These are phyloP conservation scores for Hygrophorus pudorinus DNA, from an alignment of 768 basidiomycete species.

Conservation along the genomic window DNA sequence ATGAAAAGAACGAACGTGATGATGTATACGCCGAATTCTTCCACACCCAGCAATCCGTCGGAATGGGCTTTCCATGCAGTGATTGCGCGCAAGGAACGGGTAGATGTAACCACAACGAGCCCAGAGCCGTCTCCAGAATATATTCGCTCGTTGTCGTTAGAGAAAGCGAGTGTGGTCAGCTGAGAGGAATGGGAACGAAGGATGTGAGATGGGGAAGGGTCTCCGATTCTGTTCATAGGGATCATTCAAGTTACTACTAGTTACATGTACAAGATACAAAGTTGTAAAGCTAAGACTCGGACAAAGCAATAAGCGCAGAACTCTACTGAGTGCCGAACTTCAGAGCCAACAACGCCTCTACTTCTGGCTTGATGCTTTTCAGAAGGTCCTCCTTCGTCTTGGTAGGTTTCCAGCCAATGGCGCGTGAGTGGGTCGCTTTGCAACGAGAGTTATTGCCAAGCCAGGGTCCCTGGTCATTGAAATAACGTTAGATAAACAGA, in stretches of 20 bases:
- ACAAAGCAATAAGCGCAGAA: too few species aligned
- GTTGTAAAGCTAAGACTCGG: too few species aligned
- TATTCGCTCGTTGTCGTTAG: slow-evolving; percentile 64
- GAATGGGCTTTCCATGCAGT: slow-evolving; percentile 72
- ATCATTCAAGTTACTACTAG: too few species aligned
- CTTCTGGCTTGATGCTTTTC: slow-evolving; percentile 7
- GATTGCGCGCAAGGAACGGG: slow-evolving; percentile 64
- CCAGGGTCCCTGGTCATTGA: slow-evolving; percentile 4
- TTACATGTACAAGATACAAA: too few species aligned
- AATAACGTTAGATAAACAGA: background rate
- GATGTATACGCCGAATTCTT: slow-evolving; percentile 58
- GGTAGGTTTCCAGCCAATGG: slow-evolving; percentile 19
- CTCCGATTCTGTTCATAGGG: too few species aligned
- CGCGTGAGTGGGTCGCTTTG: slow-evolving; percentile 11
- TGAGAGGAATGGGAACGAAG: slow-evolving; percentile 64
- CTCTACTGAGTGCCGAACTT: too few species aligned
- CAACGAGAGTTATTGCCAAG: slow-evolving; percentile 19
- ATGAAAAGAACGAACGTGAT: slow-evolving; percentile 52
- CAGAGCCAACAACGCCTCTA: background rate
- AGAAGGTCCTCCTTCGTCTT: slow-evolving; percentile 12
- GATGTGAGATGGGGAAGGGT: slow-evolving; percentile 48
- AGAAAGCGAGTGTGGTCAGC: slow-evolving; percentile 51
- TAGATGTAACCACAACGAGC: slow-evolving; percentile 65
- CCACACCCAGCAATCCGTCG: slow-evolving; percentile 65
- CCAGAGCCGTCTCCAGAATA: slow-evolving; percentile 85